Evolutionary conservation across 2,329 filamentous ascomycete species (phyloP).

Genomic region (Chaetomiaceae sp.): DNA sequence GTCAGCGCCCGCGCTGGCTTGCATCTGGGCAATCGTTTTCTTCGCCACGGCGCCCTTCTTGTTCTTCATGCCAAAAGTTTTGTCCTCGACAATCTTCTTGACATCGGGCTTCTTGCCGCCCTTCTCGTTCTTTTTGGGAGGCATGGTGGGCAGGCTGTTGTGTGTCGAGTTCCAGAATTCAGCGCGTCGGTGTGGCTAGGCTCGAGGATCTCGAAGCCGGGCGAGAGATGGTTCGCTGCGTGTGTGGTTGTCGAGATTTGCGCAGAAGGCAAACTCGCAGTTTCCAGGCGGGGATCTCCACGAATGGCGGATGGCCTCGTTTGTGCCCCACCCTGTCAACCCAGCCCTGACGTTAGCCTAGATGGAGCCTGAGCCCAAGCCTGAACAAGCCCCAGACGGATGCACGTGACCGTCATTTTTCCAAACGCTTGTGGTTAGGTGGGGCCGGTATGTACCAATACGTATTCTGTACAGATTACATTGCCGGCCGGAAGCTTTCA

Average conservation of each 20-base stretch:
- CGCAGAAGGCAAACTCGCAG: constrained; percentile 16
- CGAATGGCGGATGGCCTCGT: constrained; percentile 14
- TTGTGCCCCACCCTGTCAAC: constrained; percentile 11
- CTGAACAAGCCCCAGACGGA: too few species aligned
- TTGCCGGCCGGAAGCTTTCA: constrained; percentile 1
- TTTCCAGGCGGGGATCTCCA: constrained; percentile 19
- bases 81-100: constrained; percentile 75
- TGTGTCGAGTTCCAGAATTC: constrained; percentile 14
- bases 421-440: too few species aligned
- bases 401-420: not conserved
- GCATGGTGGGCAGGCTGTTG: constrained; percentile 47
- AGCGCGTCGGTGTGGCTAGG: not conserved
- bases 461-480: constrained; percentile 14
- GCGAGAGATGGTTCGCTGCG: not conserved
- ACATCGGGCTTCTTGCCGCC: constrained; percentile 52
- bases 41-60: constrained; percentile 93
- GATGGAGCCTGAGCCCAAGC: too few species aligned
- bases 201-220: not conserved
- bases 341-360: constrained; percentile 23
- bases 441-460: too few species aligned
- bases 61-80: constrained; percentile 99
- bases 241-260: constrained; percentile 12
- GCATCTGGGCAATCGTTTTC: constrained; percentile 83
- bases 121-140: constrained; percentile 63
- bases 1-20: constrained; percentile 73